Base-by-base conservation (phyloP, 73 alveolate genomes). In the Tetrahymena borealis region DNA sequence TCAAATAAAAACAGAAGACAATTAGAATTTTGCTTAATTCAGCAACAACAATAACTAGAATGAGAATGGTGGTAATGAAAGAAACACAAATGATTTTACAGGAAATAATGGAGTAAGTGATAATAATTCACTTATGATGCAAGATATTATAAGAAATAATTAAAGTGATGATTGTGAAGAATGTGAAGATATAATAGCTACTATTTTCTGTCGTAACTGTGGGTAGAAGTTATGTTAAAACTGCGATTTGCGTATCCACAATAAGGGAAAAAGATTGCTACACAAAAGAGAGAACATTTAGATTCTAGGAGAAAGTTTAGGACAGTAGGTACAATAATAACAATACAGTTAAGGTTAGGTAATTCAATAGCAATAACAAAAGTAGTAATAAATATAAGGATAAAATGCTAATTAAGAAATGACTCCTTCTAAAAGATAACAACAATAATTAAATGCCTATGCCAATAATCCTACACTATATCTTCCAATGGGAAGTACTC, bases 191-290 rank as follows among this genome's bases (percentile, higher is more conserved):
- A 32, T 41, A 18, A 94, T 60, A 15, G 94, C 98, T 16, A 40
- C 91, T 28, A 93, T 96, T 5, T 91, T 91, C 41, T 96, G 98
- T 90, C 79, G 60, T 20, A 94, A 96, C 32, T 96, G 98, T 38
- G 97, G 94, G 20, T 94, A 96, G 91, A 93, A 79, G 40, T 90
- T 96, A 90, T 96, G 98, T 79, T 39, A 43, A 28, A 90, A 78
- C 37, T 96, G 98, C 78, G 94, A 79, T 77, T 93, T 91, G 36
- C 90, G 85, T 78, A 96, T 96, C 33, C 98, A 96, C 91, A 96
- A 96, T 90, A 95, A 95, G 79, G 98, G 97, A 78, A 96, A 96
- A 78, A 95, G 98, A 91, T 91, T 91, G 42, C 35, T 90, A 32
- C 97, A 95, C 78, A 37, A 79, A 20, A 93, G 96, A 78, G 94